A percentile compares a stretch with the other conserved stretches of the same genome.
phyloP scores from a whole-genome alignment of 2,329 filamentous ascomycete genomes.

The Metarhizium sp. region DNA sequence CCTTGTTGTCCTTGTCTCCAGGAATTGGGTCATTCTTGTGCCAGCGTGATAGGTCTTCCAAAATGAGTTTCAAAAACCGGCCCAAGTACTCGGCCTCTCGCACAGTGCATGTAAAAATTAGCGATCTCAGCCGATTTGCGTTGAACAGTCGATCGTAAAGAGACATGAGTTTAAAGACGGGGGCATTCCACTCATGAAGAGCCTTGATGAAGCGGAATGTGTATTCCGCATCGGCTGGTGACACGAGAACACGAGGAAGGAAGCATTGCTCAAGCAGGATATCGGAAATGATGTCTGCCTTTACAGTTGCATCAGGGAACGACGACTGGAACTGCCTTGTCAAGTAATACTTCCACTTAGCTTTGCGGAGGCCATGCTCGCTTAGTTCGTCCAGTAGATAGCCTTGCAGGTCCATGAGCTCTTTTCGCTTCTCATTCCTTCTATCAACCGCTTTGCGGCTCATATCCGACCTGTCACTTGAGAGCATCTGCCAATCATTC shows the following conservation, averaged over 20 bases:
- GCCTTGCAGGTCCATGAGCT: constrained; percentile 58
- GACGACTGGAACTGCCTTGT: constrained; percentile 68
- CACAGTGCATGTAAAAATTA: constrained; percentile 84
- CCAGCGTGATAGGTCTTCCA: constrained; percentile 76
- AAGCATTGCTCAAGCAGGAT: constrained; percentile 83
- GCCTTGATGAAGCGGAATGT: constrained; percentile 79
- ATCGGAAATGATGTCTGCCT: constrained; percentile 60
- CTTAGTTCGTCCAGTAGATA: constrained; percentile 65
- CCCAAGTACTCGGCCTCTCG: constrained; percentile 91
- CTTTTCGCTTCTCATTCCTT: constrained; percentile 54
- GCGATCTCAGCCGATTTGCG: constrained; percentile 66
- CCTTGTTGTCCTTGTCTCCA: constrained; percentile 22
- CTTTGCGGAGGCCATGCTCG: constrained; percentile 57
- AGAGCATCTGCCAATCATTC: constrained; percentile 56
- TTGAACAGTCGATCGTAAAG: constrained; percentile 79
- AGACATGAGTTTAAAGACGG: constrained; percentile 78
- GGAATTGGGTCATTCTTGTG: constrained; percentile 61
- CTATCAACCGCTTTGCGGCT: constrained; percentile 57
- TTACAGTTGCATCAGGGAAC: constrained; percentile 60
- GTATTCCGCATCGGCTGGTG: constrained; percentile 81
- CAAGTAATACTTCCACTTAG: constrained; percentile 58
- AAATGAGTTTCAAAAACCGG: constrained; percentile 73
- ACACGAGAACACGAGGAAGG: constrained; percentile 76
- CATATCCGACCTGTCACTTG: constrained; percentile 64
- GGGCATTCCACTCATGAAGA: constrained; percentile 73